These are phyloP conservation scores for Paecilomyces variotii DNA, from an alignment of 2,329 filamentous ascomycete genomes.

Conservation along the genomic window DNA sequence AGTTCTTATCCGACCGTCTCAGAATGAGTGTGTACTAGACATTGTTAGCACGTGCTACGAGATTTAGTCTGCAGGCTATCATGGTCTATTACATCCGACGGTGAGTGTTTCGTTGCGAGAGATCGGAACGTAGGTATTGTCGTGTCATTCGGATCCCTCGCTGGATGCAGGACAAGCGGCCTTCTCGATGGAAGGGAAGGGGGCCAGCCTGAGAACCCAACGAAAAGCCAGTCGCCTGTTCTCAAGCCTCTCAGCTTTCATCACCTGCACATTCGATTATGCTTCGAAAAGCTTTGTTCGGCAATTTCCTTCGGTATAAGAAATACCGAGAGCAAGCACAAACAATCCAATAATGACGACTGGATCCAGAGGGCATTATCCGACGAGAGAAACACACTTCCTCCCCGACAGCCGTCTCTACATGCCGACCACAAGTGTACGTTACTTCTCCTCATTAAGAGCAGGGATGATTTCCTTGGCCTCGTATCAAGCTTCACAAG, in stretches of 20 bases:
- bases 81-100: background rate
- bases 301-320: too few species aligned
- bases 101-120: background rate
- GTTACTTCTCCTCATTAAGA: background rate
- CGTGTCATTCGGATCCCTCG: background rate
- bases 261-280: too few species aligned
- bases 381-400: background rate
- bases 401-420: background rate
- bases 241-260: too few species aligned
- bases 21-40: background rate
- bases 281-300: too few species aligned
- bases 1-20: background rate
- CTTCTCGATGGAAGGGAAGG: too few species aligned
- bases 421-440: background rate
- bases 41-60: too few species aligned
- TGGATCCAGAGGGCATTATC: background rate
- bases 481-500: background rate
- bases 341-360: too few species aligned
- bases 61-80: too few species aligned
- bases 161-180: background rate
- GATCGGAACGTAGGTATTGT: background rate
- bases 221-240: too few species aligned
- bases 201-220: too few species aligned
- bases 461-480: background rate
- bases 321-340: too few species aligned